Conservation (phyloP, 1,284 basidiomycete genomes). For the Mycena sp. region DNA sequence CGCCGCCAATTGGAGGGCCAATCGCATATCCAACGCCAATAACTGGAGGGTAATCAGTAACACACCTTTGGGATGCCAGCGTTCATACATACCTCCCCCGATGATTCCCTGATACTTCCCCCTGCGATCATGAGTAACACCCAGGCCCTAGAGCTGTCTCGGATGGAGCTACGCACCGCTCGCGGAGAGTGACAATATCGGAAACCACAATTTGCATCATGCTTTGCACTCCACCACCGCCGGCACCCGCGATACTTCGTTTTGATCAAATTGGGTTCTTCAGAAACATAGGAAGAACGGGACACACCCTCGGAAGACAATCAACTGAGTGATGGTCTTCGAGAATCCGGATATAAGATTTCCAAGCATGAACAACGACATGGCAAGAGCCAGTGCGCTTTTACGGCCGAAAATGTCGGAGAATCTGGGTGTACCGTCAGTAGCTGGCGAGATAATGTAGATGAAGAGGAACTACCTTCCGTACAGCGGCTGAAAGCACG, state of each 20-base stretch:
- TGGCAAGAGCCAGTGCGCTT: constrained; percentile 63
- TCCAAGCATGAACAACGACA: constrained; percentile 71
- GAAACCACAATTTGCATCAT: constrained; percentile 74
- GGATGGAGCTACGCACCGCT: constrained; percentile 50
- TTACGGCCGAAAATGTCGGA: constrained; percentile 85
- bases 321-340: constrained; percentile 73
- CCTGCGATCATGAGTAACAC: constrained; percentile 41
- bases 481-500: constrained; percentile 72
- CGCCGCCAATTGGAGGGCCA: constrained; percentile 68
- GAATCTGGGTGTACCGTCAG: constrained; percentile 43
- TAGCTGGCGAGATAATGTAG: not conserved
- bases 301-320: constrained; percentile 66
- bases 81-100: constrained; percentile 59
- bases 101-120: constrained; percentile 76
- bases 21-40: constrained; percentile 53
- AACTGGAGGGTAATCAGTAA: constrained; percentile 2
- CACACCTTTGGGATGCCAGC: constrained; percentile 32
- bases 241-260: constrained; percentile 63
- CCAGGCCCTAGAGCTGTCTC: no score
- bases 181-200: constrained; percentile 69
- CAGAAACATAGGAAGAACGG: not conserved
- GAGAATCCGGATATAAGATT: constrained; percentile 69
- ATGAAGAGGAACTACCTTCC: constrained; percentile 50
- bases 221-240: constrained; percentile 74
- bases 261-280: not conserved